phyloP scores from a whole-genome alignment of 2,329 filamentous ascomycete genomes.

The Pseudocercospora vitis region DNA sequence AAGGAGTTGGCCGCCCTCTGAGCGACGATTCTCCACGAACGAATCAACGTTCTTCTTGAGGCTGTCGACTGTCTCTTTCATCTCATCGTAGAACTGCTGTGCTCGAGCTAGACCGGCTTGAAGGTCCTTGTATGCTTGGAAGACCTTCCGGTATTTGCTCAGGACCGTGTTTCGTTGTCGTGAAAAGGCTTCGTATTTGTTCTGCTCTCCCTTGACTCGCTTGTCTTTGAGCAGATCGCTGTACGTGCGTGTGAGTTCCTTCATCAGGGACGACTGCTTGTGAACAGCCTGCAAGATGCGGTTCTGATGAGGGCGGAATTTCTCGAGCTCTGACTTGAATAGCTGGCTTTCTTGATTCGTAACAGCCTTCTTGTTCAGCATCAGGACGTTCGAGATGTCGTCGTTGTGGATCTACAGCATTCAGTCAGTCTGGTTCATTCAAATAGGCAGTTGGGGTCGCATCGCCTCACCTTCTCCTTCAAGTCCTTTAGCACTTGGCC shows the following conservation, averaged over 20 bases:
- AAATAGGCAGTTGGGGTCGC: not conserved
- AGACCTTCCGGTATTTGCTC: constrained; percentile 83
- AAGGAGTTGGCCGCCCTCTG: constrained; percentile 86
- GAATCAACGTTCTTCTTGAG: constrained; percentile 65
- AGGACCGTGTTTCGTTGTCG: constrained; percentile 78
- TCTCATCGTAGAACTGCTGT: constrained; percentile 91
- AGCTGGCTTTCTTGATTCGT: constrained; percentile 87
- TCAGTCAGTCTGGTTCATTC: constrained; percentile 21
- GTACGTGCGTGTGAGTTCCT: constrained; percentile 86
- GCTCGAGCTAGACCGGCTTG: constrained; percentile 82
- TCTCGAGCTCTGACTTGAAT: constrained; percentile 95
- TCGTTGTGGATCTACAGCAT: constrained; percentile 77
- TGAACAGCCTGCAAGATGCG: constrained; percentile 89
- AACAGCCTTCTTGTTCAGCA: constrained; percentile 96
- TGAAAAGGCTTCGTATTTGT: constrained; percentile 87
- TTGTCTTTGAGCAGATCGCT: constrained; percentile 89
- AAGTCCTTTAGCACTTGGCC: constrained; percentile 92
- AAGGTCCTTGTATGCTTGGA: constrained; percentile 89
- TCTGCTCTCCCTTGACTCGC: constrained; percentile 88
- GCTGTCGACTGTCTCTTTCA: constrained; percentile 46
- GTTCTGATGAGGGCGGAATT: constrained; percentile 90
- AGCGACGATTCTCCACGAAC: constrained; percentile 90
- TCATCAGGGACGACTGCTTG: constrained; percentile 91
- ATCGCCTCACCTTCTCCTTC: constrained; percentile 79
- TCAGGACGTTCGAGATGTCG: constrained; percentile 95